Evolutionary conservation across 345 rosid species (phyloP).

Genomic region (Eucalyptus cladocalyx): DNA sequence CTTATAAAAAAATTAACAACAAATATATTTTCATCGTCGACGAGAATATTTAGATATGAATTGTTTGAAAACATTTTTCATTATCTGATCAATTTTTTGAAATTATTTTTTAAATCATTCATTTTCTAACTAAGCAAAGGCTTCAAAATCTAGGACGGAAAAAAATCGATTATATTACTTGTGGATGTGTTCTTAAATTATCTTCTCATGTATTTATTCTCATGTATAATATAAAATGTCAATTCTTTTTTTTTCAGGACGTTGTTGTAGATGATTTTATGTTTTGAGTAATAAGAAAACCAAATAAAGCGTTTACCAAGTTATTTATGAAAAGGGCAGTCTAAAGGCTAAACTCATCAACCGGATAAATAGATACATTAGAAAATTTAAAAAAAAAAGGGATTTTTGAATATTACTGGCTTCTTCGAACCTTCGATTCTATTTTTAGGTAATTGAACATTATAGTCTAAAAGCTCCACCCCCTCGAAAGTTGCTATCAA

Average conservation of each 20-base stretch:
- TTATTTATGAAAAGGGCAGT: neutral
- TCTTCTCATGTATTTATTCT: neutral
- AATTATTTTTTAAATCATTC: neutral
- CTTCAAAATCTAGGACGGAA: accelerated
- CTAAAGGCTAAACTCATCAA: neutral
- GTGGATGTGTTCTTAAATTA: neutral
- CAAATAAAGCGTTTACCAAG: neutral
- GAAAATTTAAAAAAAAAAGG: no score
- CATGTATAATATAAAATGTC: neutral
- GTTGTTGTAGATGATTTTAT: neutral
- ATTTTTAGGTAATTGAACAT: no score
- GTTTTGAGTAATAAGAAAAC: neutral
- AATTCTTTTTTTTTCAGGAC: no score
- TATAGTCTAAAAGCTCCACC: neutral
- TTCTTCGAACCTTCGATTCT: neutral
- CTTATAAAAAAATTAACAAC: neutral
- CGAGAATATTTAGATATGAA: neutral
- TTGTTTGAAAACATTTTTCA: neutral
- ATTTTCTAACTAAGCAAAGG: neutral
- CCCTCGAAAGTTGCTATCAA: neutral
- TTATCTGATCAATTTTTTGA: accelerated
- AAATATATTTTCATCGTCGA: neutral
- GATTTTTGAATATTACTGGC: neutral
- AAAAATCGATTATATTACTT: neutral
- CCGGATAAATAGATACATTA: neutral